Conservation (phyloP, 2,329 filamentous ascomycete species). For the Fusarium sp. region DNA sequence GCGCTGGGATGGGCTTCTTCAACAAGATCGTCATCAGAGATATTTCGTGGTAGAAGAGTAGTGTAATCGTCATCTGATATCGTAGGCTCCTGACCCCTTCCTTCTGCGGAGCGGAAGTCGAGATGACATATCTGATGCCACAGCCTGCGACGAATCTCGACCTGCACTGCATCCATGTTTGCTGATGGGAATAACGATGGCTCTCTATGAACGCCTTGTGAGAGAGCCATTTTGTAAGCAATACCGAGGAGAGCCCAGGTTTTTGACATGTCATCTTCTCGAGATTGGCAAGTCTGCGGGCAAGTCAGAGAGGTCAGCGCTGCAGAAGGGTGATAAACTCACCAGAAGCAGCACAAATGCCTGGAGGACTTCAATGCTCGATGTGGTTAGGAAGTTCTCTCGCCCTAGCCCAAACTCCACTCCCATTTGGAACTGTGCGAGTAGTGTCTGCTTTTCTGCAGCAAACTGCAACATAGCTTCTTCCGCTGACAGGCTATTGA, state of each 20-base stretch:
- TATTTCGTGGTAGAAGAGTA: neutral
- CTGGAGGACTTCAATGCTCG: neutral
- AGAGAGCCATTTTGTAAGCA: neutral
- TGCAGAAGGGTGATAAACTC: neutral
- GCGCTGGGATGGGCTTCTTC: neutral
- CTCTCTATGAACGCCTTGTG: neutral
- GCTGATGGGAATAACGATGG: neutral
- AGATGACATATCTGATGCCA: conserved; percentile 6
- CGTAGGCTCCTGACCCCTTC: neutral
- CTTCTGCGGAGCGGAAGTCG: conserved; percentile 1
- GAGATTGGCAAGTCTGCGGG: neutral
- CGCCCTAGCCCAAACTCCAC: neutral
- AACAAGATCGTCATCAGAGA: neutral
- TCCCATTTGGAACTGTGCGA: neutral
- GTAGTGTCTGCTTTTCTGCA: neutral
- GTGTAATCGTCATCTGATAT: neutral
- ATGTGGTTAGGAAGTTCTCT: neutral
- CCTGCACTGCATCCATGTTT: neutral
- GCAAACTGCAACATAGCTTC: neutral
- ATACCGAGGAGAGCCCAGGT: neutral
- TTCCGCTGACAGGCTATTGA: neutral
- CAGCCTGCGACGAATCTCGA: neutral
- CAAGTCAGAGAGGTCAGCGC: neutral
- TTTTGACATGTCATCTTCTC: conserved; percentile 1
- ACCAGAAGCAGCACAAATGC: neutral